Evolutionary conservation across 1,284 basidiomycete genomes (phyloP), one percentile per base, ranked within the genome.

Genomic region (Afroboletus lepidellus): DNA sequence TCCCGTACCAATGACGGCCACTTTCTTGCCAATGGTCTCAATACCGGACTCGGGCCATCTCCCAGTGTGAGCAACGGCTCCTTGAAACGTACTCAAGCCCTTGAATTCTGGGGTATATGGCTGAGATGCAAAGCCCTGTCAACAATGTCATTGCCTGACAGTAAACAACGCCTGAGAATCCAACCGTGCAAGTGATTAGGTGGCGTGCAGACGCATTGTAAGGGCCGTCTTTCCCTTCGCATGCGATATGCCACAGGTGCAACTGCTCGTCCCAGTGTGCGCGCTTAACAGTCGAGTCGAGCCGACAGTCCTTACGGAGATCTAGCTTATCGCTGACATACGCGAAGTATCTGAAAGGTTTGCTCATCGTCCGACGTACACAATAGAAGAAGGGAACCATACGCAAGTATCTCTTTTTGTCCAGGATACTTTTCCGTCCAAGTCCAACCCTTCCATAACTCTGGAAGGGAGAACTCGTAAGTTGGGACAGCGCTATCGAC

Each of bases 291-390:
- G 32, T 21, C 12, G 55, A 41, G 18, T 59, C 43, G 30, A 59
- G 61, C 2, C 34, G 59, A 21, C n/a, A 59, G 8, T 59, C 41
- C 12, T 32, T 30, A n/a, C 52, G 41, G 27, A 59, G 20, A 11
- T 61, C 39, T 11, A 61, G 21, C 32, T 51, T 59, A 0, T 61
- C 18, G 1, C 45, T 48, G 1, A 50, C 53, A 25, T 59, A 61
- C 0, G 29, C 21, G 30, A 61, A 61, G 43, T 59, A 56, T 5
- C 23, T 34, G 13, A 23, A 13, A 16, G 23, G 15, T n/a, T n/a
- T 9, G 13, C 16, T 25, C 23, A 25, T 7, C 15, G 11, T 16
- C n/a, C 2, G 20, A 27, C 25, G n/a, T 18, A 16, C n/a, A 18
- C 8, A 23, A 18, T 7, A 29, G 41, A 20, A 29, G 41, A 20